Base-by-base conservation (phyloP, 139 green algal genomes). In the Diplosphaera chodatii region DNA sequence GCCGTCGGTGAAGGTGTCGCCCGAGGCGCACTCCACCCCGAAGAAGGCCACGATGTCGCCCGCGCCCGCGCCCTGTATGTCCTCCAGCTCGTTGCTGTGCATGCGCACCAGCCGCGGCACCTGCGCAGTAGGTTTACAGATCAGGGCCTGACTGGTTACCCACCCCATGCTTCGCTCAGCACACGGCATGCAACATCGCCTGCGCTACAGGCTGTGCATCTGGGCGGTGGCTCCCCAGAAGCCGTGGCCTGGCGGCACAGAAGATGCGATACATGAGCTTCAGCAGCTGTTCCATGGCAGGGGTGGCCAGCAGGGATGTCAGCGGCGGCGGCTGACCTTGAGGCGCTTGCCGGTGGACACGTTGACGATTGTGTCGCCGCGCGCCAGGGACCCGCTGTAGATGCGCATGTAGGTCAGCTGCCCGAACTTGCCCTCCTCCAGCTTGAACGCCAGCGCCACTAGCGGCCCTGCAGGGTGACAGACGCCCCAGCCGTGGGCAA, bases 41-140 rank as follows among this genome's bases (percentile, higher is more conserved):
- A 99, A 99, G 68, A 99, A 86, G 64, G 96, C 96, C 41, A 98
- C 93, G 67, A 99, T 99, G 76, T 99, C 95, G 20, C 94, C 94
- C 2, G 84, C 84, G n/a, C 32, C 40, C 6, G 91, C 91, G 32
- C 84, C 74, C 0, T 40, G 13, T 59, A 97, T 95, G 79, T 98
- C 93, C 82, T 96, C 87, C 70, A 98, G 84, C 74, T 98, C 92
- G 64, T 93, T 87, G 27, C 74, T 75, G 84, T 97, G 92, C 83
- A 97, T 96, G 75, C 93, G 87, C 65, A 97, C 92, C 28, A 98
- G 82, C 41, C 93, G 85, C 28, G 94, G 91, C 30, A 99, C 89
- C 68, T 95, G 87, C 31, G 3, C 13, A 23, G 90, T 55, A 63
- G 15, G n/a, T n/a, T n/a, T n/a, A n/a, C n/a, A n/a, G n/a, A n/a